Evolutionary conservation across 495 filamentous ascomycete species (phyloP), one percentile per base, ranked within the genome.

Genomic region (Penicillium ucsense): DNA sequence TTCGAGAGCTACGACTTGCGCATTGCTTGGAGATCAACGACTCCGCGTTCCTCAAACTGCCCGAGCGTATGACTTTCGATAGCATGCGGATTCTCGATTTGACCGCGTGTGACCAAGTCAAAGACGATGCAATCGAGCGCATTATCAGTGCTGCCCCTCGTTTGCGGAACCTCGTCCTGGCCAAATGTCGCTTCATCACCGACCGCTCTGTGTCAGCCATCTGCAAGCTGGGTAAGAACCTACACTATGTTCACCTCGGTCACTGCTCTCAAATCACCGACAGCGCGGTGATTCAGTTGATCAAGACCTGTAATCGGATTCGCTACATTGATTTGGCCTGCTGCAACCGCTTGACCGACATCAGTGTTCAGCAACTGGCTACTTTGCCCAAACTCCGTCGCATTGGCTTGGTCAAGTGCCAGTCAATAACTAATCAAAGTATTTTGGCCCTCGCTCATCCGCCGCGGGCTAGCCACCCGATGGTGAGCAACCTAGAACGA

Each of bases 311-410:
- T 72, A 96, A 90, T 66, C 79, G 94, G 32, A 96, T 99, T 52
- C 76, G 94, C 42, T 99, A 99, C 57, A 97, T 99, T 46, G 94
- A 99, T 59, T 67, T 99, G 41, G 94, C 94, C 8, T 97, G 94
- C 70, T 99, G 94, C 65, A 76, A 74, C n/a, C 81, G 83, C 50
- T 73, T 99, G 43, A 96, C 94, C 0, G 92, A 99, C 55, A 66
- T 67, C 3, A 95, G 88, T 40, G 84, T 99, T n/a, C 81, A 76
- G 45, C 82, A 85, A 51, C 73, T 99, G 28, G 90, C 94, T 3
- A 79, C 73, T 7, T 74, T 99, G 29, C 94, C 94, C 7, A 99
- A 97, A 65, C 70, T 99, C 28, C 85, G 92, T 62, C 75, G 94
- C 31, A 94, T 99, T 39, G 94, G 94, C 1, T 66, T 99, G 42